Percentiles rank a stretch among this genome's conserved stretches.
These are phyloP conservation scores for Ophiostoma angusticollis DNA, from an alignment of 2,329 filamentous ascomycete genomes.

Conservation along the genomic window DNA sequence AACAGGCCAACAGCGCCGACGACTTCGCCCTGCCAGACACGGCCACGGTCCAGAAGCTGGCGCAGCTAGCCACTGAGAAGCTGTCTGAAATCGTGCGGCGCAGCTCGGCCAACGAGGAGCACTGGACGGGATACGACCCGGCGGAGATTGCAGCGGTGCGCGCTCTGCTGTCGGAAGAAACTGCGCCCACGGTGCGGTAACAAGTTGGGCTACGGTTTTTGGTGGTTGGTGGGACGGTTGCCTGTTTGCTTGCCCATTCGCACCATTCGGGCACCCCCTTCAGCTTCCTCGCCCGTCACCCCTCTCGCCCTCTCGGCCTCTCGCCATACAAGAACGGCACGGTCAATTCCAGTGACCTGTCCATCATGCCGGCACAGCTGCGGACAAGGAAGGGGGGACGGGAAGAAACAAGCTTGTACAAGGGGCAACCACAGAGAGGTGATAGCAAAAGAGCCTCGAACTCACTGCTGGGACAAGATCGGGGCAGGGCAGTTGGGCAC, in stretches of 20 bases:
- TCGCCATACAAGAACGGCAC: slow-evolving; percentile 6
- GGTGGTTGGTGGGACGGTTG: not conserved
- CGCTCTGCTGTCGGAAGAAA: slow-evolving; percentile 48
- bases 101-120: slow-evolving; percentile 43
- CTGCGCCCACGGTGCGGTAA: slow-evolving; percentile 32
- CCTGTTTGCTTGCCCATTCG: no score
- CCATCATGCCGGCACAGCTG: slow-evolving; percentile 15
- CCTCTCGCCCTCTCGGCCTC: not conserved
- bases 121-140: slow-evolving; percentile 61
- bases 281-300: not conserved
- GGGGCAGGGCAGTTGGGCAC: no score
- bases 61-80: slow-evolving; percentile 60
- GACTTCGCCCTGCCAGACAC: slow-evolving; percentile 42
- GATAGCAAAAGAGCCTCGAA: no score
- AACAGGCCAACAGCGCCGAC: slow-evolving; percentile 20
- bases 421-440: not conserved
- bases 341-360: slow-evolving; percentile 17
- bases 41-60: slow-evolving; percentile 51
- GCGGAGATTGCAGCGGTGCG: slow-evolving; percentile 60
- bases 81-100: slow-evolving; percentile 63
- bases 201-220: no score
- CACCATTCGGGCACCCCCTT: no score
- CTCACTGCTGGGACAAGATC: no score
- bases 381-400: slow-evolving; percentile 11
- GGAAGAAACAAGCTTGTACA: not conserved